A percentile compares a stretch with the other conserved stretches of the same genome.
Evolutionary conservation across 345 rosid genomes (phyloP).

Genomic region (Gossypium anomalum): DNA sequence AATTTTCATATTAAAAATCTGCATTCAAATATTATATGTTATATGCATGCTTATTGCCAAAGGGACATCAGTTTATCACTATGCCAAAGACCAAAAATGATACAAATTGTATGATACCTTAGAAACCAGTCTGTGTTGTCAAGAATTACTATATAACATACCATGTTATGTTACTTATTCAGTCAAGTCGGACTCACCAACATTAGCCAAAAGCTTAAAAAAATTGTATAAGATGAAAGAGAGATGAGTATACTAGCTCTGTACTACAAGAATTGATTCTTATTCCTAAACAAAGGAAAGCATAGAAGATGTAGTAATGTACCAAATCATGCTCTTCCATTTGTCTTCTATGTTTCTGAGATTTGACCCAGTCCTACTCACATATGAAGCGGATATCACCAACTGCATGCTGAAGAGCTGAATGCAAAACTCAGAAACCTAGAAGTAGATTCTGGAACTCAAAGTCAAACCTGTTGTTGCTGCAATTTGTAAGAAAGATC

Average conservation of each 20-base stretch:
- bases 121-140: background rate
- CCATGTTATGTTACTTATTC: background rate
- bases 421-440: background rate
- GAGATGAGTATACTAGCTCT: background rate
- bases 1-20: background rate
- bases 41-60: background rate
- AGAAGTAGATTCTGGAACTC: slow-evolving; percentile 8
- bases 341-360: slow-evolving; percentile 18
- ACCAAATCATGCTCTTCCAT: slow-evolving; percentile 36
- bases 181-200: background rate
- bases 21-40: background rate
- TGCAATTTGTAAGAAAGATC: slow-evolving; percentile 43
- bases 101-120: background rate
- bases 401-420: slow-evolving; percentile 8
- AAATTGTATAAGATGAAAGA: background rate
- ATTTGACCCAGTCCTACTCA: slow-evolving; percentile 55
- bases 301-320: slow-evolving; percentile 12
- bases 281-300: background rate
- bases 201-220: slow-evolving; percentile 6
- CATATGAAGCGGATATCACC: slow-evolving; percentile 8
- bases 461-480: slow-evolving; percentile 52
- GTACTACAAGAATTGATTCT: background rate
- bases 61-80: background rate
- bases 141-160: background rate
- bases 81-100: background rate